Evolutionary conservation across 768 basidiomycete genomes (phyloP), one percentile per base, ranked within the genome.

Genomic region (Mrakia frigida): DNA sequence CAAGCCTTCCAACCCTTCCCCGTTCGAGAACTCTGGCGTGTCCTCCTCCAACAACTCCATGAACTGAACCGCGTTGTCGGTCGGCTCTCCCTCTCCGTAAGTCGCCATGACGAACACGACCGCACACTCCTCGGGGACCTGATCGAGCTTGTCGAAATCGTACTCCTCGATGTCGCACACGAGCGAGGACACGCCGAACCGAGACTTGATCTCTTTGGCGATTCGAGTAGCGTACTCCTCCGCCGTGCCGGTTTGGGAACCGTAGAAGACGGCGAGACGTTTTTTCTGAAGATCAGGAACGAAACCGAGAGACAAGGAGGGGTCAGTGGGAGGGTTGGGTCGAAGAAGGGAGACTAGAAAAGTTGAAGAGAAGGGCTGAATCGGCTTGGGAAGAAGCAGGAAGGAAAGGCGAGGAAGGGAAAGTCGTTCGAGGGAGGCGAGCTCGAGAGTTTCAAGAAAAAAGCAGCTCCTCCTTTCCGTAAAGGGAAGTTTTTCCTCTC

Each of bases 101-200:
- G 96, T 98, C 16, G 96, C 96, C 89, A 98, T 88, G 81, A 95
- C 93, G 82, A 99, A 98, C 84, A 99, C 89, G 74, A 90, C 93
- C 28, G 90, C 91, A 79, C 87, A 90, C 83, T 94, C 91, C 80
- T 91, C 91, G 0, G 97, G 92, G 39, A 98, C 83, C 82, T 90
- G 87, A 84, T 98, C 96, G 78, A 98, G 89, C 83, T 92, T 94
- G 83, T 95, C 93, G 82, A 98, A 98, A 82, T 98, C 97, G 83
- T 98, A 98, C 84, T 99, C 96, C 83, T 99, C 97, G 4, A 95
- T 94, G 82, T 99, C 96, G 81, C 94, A 97, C 23, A 99, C 96
- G 74, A 98, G 90, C 10, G 94, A 97, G 14, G 93, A 91, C 23
- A 98, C 87, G 69, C 96, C 96, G 79, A 93, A 99, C 82, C 96